Conservation (phyloP, 164 flowering plant genomes). For the Santalum album region DNA sequence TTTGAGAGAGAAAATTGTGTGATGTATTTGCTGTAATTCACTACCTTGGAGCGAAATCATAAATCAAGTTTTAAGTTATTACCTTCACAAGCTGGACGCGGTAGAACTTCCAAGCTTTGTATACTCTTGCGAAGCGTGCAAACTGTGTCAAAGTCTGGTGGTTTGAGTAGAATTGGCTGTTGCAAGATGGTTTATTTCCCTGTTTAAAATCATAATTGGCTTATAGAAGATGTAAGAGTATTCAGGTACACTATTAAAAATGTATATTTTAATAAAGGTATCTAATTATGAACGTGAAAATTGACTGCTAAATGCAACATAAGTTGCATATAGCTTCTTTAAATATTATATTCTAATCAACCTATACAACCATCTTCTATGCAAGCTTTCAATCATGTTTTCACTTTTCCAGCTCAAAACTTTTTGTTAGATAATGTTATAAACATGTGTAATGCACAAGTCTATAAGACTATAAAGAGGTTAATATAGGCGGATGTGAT, state of each 20-base stretch:
- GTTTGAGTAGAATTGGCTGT: constrained; percentile 75
- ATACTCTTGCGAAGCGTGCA: constrained; percentile 73
- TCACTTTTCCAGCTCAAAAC: too few relatives aligned
- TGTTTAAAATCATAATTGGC: constrained; percentile 13
- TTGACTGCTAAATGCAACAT: too few relatives aligned
- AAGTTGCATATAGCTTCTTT: too few relatives aligned
- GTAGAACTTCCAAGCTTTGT: constrained; percentile 81
- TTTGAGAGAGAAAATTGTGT: neutral
- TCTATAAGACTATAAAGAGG: too few relatives aligned
- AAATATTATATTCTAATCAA: too few relatives aligned
- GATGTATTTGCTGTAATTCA: neutral
- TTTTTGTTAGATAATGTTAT: too few relatives aligned
- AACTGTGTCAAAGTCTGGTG: constrained; percentile 57
- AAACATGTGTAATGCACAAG: too few relatives aligned
- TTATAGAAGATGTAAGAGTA: neutral
- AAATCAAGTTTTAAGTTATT: neutral
- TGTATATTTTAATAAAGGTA: neutral
- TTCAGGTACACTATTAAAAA: neutral
- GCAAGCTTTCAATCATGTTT: too few relatives aligned
- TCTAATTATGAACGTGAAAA: too few relatives aligned
- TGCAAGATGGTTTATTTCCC: constrained; percentile 78
- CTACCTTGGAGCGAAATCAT: neutral
- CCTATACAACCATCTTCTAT: too few relatives aligned
- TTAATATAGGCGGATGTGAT: neutral
- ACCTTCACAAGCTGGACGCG: constrained; percentile 75